Evolutionary conservation across 768 basidiomycete species (phyloP).

Genomic region (Saitozyma sp.): DNA sequence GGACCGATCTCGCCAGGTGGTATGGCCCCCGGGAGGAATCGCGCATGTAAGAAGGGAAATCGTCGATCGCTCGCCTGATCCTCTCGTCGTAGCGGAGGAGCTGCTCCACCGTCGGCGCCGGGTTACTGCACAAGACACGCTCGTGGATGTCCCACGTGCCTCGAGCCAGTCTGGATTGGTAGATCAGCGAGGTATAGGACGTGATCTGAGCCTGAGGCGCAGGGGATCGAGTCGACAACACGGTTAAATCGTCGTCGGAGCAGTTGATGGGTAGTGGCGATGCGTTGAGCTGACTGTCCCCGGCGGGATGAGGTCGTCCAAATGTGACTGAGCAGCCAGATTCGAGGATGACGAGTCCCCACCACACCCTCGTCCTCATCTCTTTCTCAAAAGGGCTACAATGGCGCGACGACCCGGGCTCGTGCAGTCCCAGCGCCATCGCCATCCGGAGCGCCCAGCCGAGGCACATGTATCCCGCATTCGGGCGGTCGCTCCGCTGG

Average conservation of each 20-base stretch:
- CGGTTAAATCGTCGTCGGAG: constrained; percentile 26
- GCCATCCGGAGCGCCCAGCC: constrained; percentile 23
- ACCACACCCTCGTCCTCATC: constrained; percentile 18
- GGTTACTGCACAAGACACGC: constrained; percentile 11
- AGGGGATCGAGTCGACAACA: constrained; percentile 4
- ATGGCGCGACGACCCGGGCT: constrained; percentile 2
- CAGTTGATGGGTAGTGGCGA: constrained; percentile 19
- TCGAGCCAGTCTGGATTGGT: constrained; percentile 18
- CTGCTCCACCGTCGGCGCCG: constrained; percentile 22
- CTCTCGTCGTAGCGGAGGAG: constrained; percentile 19
- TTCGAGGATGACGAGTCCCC: constrained; percentile 15
- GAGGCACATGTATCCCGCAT: constrained; percentile 22
- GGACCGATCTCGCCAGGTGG: constrained; percentile 7
- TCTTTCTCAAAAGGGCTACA: constrained; percentile 14
- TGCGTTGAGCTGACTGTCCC: background rate
- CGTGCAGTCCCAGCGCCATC: constrained; percentile 16
- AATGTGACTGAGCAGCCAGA: constrained; percentile 24
- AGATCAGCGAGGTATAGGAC: constrained; percentile 20
- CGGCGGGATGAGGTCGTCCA: constrained; percentile 16
- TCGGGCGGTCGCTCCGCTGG: constrained; percentile 23
- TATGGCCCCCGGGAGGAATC: constrained; percentile 9
- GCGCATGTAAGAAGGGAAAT: background rate
- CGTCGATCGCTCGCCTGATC: constrained; percentile 12
- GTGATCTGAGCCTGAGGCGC: constrained; percentile 6
- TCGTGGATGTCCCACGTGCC: constrained; percentile 12